phyloP scores from a whole-genome alignment of 257 asterid species.

The Misopates orontium region DNA sequence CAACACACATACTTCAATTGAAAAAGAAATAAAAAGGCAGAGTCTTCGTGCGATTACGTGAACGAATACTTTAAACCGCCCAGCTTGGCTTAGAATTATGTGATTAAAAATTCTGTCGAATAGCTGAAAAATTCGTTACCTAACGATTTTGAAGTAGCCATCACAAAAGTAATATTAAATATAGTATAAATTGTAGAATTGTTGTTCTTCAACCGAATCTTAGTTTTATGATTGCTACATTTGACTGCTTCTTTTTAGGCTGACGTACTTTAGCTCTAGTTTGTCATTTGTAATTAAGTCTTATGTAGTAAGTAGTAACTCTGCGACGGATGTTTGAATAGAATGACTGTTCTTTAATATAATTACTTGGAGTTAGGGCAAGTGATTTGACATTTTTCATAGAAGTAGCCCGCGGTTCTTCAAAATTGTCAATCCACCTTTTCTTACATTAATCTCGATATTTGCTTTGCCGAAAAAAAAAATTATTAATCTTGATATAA shows the following conservation, averaged over 20 bases:
- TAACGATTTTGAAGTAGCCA: slow-evolving; percentile 45
- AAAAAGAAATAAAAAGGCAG: background rate
- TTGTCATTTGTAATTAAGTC: no score
- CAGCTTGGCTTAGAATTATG: slow-evolving; percentile 15
- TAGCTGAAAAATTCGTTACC: slow-evolving; percentile 36
- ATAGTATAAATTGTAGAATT: slow-evolving; percentile 20
- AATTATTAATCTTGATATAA: no score
- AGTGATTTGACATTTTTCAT: no score
- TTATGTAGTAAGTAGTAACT: no score
- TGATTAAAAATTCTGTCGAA: slow-evolving; percentile 15
- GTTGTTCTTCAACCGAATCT: slow-evolving; percentile 15
- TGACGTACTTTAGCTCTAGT: no score
- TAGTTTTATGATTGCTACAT: background rate
- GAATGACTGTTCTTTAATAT: no score
- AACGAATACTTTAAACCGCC: slow-evolving; percentile 24
- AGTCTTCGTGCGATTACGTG: slow-evolving; percentile 36
- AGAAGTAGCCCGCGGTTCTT: no score
- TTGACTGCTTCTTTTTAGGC: slow-evolving; percentile 21
- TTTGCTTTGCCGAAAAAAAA: no score
- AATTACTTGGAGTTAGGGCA: no score
- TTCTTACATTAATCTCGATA: no score
- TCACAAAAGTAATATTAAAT: slow-evolving; percentile 20
- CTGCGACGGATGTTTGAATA: no score
- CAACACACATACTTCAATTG: background rate
- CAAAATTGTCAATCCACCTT: no score